phyloP scores from a whole-genome alignment of 495 filamentous ascomycete species.

The Hyaloscypha finlandica region DNA sequence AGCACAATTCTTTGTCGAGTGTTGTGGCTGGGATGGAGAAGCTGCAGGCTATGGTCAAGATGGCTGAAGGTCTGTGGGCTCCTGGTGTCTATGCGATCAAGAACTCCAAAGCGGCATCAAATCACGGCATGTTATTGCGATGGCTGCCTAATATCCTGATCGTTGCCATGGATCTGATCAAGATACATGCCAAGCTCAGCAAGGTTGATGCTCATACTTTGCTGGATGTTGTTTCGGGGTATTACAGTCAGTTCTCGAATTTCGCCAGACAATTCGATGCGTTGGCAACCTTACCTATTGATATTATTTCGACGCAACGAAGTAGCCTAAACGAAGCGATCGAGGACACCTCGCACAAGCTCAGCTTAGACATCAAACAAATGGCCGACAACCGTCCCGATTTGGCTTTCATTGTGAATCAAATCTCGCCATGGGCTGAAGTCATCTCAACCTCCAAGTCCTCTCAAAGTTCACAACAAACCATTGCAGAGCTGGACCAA shows the following conservation, averaged over 20 bases:
- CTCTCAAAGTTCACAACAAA: neutral
- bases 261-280: slow-evolving; percentile 43
- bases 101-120: neutral
- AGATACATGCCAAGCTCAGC: slow-evolving; percentile 63
- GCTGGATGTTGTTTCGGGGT: slow-evolving; percentile 45
- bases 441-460: neutral
- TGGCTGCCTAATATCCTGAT: slow-evolving; percentile 56
- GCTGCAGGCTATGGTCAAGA: slow-evolving; percentile 41
- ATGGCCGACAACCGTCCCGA: slow-evolving; percentile 52
- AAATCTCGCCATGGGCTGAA: slow-evolving; percentile 54
- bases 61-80: slow-evolving; percentile 36
- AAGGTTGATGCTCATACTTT: slow-evolving; percentile 45
- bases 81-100: slow-evolving; percentile 18
- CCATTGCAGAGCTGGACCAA: slow-evolving; percentile 51
- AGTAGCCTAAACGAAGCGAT: slow-evolving; percentile 48
- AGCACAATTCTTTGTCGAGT: slow-evolving; percentile 58
- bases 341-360: slow-evolving; percentile 40
- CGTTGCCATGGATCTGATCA: slow-evolving; percentile 44
- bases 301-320: slow-evolving; percentile 50
- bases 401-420: slow-evolving; percentile 62
- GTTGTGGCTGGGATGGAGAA: slow-evolving; percentile 34
- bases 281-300: slow-evolving; percentile 55
- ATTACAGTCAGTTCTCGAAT: slow-evolving; percentile 48
- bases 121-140: slow-evolving; percentile 33
- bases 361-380: slow-evolving; percentile 47